phyloP scores from a whole-genome alignment of 768 basidiomycete genomes.

The Agaricus bisporus region DNA sequence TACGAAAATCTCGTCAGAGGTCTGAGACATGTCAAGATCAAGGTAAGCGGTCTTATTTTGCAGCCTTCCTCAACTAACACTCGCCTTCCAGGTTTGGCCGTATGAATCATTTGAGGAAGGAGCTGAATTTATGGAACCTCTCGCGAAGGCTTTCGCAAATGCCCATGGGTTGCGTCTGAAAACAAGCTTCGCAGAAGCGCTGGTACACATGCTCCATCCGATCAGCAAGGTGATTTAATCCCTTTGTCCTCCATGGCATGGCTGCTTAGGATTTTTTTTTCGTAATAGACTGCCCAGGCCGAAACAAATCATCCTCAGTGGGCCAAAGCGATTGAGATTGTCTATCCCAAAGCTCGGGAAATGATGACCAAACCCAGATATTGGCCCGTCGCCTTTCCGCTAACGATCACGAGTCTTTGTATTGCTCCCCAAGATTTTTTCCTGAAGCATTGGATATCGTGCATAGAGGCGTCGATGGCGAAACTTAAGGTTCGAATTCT shows the following conservation, averaged over 20 bases:
- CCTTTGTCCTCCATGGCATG: neutral
- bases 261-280: neutral
- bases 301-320: constrained; percentile 95
- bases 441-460: constrained; percentile 71
- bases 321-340: constrained; percentile 85
- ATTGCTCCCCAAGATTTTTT: constrained; percentile 85
- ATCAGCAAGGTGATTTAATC: constrained; percentile 65
- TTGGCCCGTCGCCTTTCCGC: constrained; percentile 81
- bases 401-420: constrained; percentile 78
- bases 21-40: constrained; percentile 76
- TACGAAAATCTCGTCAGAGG: constrained; percentile 84
- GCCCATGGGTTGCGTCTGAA: constrained; percentile 83
- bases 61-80: neutral
- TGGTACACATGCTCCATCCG: constrained; percentile 74
- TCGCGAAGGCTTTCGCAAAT: constrained; percentile 79
- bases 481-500: constrained; percentile 67
- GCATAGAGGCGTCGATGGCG: constrained; percentile 64
- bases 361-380: constrained; percentile 88
- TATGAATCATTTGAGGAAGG: constrained; percentile 91
- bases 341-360: constrained; percentile 75
- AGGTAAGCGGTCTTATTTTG: constrained; percentile 34
- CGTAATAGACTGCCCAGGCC: constrained; percentile 79
- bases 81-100: constrained; percentile 70
- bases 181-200: constrained; percentile 76
- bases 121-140: constrained; percentile 80